Base-by-base conservation (phyloP, 176 grass and related monocot species). In the Pontederia paniculata region DNA sequence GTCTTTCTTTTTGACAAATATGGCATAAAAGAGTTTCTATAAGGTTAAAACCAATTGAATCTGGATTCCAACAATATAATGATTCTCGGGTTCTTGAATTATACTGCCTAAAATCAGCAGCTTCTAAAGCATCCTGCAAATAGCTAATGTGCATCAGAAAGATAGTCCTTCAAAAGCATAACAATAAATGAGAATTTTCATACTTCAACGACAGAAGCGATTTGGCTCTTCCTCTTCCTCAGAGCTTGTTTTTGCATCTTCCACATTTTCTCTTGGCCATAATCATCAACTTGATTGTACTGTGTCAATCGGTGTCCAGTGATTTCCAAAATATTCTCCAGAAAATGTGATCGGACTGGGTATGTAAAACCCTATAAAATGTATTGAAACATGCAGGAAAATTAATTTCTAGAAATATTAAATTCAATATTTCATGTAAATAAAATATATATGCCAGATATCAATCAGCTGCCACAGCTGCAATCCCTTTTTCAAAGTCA, bases 201-300 rank as follows among this genome's bases (percentile, higher is more conserved):
- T 88, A 98, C 93, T 77, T 98, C 93, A 16, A 98, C 83, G 49
- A 71, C 83, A 74, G 86, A 98, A 68, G 93, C 83, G 62, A 98
- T 98, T 72, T 90, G 93, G 54, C 82, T 91, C 74, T 98, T 98
- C 63, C 77, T 86, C 75, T 88, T 98, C 42, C 68, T 78, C 48
- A 98, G 65, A 77, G 80, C 74, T 77, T 98, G 93, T 49, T 83
- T 98, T 81, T 98, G 93, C 93, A 98, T 98, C 71, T 98, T 98
- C 93, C 93, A 98, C 75, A 76, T 84, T 43, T 91, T 98, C 58
- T 98, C 93, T 78, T 98, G 93, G 23, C 93, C 93, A 73, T 91
- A 98, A 75, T 98, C 93, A 79, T 98, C 93, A 41, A 98, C 91
- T 81, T 98, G 93, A 72, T 98, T 98, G 77, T 98, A 98, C 1